Evolutionary conservation across 371 early-diverging fungal species (phyloP).

Genomic region (Batkoa obscura): DNA sequence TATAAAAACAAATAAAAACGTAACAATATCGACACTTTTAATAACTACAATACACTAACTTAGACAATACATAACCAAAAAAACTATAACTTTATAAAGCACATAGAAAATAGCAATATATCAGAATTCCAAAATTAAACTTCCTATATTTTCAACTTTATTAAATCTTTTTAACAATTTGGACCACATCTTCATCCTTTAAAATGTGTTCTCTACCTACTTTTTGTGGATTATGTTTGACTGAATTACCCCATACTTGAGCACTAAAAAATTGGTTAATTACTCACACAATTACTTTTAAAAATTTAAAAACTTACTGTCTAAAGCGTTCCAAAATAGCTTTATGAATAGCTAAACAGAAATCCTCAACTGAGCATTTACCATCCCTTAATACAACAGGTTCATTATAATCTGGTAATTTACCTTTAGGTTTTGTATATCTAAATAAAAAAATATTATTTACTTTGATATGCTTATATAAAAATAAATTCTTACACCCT

Average conservation of each 20-base stretch:
- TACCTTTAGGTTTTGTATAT: slow-evolving; percentile 97
- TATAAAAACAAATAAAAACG: too few species aligned
- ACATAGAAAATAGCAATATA: too few species aligned
- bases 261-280: slow-evolving; percentile 30
- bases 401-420: slow-evolving; percentile 88
- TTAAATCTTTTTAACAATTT: slow-evolving; percentile 69
- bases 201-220: slow-evolving; percentile 95
- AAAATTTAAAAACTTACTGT: slow-evolving; percentile 25
- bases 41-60: too few species aligned
- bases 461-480: neutral
- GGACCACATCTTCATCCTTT: slow-evolving; percentile 98
- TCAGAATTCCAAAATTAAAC: too few species aligned
- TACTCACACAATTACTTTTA: neutral
- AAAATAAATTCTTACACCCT: slow-evolving; percentile 18
- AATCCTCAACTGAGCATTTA: slow-evolving; percentile 73
- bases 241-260: slow-evolving; percentile 96
- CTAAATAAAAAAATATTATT: slow-evolving; percentile 14
- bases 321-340: slow-evolving; percentile 89
- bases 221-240: slow-evolving; percentile 97
- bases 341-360: slow-evolving; percentile 97
- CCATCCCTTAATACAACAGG: slow-evolving; percentile 86
- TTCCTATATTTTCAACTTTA: too few species aligned
- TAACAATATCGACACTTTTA: too few species aligned
- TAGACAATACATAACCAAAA: too few species aligned
- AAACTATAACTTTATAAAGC: too few species aligned